A percentile compares a stretch with the other conserved stretches of the same genome.
Evolutionary conservation across 164 flowering plant genomes (phyloP).

Genomic region (Sedum album): DNA sequence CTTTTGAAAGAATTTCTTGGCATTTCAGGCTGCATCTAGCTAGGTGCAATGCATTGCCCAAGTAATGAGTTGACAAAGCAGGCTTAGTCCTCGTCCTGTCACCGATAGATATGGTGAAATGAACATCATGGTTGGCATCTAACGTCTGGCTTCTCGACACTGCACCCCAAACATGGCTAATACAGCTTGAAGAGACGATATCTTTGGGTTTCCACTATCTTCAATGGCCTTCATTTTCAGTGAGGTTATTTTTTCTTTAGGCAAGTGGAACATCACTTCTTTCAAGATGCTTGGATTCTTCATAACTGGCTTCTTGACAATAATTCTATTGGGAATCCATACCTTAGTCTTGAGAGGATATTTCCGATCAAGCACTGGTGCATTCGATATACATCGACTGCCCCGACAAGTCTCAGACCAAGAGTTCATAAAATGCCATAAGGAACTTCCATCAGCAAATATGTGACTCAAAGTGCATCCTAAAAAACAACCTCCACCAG

Average conservation of each 20-base stretch:
- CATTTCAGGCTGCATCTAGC: constrained; percentile 8
- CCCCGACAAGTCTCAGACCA: constrained; percentile 38
- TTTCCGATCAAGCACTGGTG: not conserved
- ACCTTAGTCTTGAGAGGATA: not conserved
- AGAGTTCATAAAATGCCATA: constrained; percentile 32
- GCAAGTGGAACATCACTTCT: constrained; percentile 16
- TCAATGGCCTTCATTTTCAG: no score
- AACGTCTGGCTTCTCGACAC: constrained; percentile 13
- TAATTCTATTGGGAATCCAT: constrained; percentile 11
- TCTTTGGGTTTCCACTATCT: no score
- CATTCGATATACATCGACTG: not conserved
- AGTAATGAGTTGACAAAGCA: constrained; percentile 33
- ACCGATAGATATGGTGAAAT: constrained; percentile 3
- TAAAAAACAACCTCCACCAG: constrained; percentile 30
- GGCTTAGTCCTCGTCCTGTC: constrained; percentile 23
- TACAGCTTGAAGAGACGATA: constrained; percentile 17
- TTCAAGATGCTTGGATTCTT: not conserved
- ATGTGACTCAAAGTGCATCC: constrained; percentile 30
- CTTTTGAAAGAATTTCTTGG: constrained; percentile 17
- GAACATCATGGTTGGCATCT: constrained; percentile 1
- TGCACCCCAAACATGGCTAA: constrained; percentile 27
- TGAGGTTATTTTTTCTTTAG: no score
- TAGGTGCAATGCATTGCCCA: no score
- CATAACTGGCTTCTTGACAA: constrained; percentile 13
- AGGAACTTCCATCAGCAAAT: constrained; percentile 32